These are phyloP conservation scores for Lactifluus piperatus DNA, from an alignment of 768 basidiomycete genomes.

Conservation along the genomic window DNA sequence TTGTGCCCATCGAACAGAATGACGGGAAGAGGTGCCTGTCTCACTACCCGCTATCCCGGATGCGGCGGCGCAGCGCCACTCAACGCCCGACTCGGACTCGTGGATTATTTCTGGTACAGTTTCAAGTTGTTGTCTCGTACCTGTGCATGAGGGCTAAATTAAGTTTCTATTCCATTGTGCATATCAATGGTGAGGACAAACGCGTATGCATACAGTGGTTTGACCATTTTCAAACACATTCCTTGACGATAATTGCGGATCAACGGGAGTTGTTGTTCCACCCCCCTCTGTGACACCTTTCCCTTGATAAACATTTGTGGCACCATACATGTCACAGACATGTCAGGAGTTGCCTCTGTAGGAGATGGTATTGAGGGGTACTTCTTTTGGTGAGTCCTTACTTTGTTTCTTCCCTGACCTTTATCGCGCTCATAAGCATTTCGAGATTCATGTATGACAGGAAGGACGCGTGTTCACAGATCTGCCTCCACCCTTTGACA, in stretches of 20 bases:
- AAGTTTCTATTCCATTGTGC: conserved; percentile 65
- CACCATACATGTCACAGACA: conserved; percentile 37
- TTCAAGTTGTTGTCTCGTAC: background rate
- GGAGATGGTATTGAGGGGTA: conserved; percentile 10
- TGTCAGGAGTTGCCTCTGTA: background rate
- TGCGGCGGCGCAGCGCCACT: conserved; percentile 31
- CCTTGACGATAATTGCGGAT: conserved; percentile 50
- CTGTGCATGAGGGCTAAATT: background rate
- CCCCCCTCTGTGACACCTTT: conserved; percentile 42
- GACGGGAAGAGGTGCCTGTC: conserved; percentile 26
- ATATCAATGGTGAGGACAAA: conserved; percentile 36
- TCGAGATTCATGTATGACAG: conserved; percentile 38
- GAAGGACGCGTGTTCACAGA: conserved; percentile 36
- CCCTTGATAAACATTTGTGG: conserved; percentile 35
- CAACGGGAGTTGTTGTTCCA: conserved; percentile 59
- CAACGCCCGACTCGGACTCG: conserved; percentile 36
- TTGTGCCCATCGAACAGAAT: conserved; percentile 37
- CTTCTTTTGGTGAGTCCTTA: conserved; percentile 6
- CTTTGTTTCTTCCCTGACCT: background rate
- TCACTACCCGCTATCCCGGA: conserved; percentile 28
- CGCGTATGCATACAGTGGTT: conserved; percentile 66
- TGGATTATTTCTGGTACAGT: conserved; percentile 56
- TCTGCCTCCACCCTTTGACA: conserved; percentile 17
- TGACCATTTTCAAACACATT: conserved; percentile 55
- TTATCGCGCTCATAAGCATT: background rate